Evolutionary conservation across 2,329 filamentous ascomycete species (phyloP).

Genomic region (Penicillium griseofulvum): DNA sequence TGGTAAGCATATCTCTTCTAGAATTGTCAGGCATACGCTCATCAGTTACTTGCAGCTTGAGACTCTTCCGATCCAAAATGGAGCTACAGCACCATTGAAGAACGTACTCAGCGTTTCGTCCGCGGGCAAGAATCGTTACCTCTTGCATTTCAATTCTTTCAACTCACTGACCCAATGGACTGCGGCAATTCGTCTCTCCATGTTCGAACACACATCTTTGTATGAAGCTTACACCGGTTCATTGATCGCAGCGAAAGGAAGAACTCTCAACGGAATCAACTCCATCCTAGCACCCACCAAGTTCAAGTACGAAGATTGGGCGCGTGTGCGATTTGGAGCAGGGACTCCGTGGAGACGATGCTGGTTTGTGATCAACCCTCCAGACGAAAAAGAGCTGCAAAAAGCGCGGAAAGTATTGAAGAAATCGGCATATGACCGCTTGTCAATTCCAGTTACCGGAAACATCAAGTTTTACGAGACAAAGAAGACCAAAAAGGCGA

Average conservation of each 20-base stretch:
- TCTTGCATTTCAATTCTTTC: slow-evolving; percentile 93
- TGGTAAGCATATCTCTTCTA: slow-evolving; percentile 59
- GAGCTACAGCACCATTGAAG: slow-evolving; percentile 75
- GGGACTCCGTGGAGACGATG: slow-evolving; percentile 94
- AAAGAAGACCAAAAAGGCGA: slow-evolving; percentile 87
- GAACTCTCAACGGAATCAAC: slow-evolving; percentile 82
- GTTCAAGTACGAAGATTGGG: slow-evolving; percentile 85
- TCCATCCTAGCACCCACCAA: slow-evolving; percentile 79
- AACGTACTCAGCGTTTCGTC: slow-evolving; percentile 96
- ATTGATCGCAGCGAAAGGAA: slow-evolving; percentile 91
- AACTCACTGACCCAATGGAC: slow-evolving; percentile 96
- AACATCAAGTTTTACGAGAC: slow-evolving; percentile 94
- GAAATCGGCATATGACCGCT: slow-evolving; percentile 77
- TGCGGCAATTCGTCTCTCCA: slow-evolving; percentile 84
- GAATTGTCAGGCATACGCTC: background rate
- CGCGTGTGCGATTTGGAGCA: slow-evolving; percentile 88
- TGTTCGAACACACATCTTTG: slow-evolving; percentile 88
- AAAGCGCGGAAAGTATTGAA: slow-evolving; percentile 78
- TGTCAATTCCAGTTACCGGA: slow-evolving; percentile 70
- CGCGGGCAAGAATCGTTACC: slow-evolving; percentile 89
- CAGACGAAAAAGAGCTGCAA: slow-evolving; percentile 86
- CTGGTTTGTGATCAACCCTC: slow-evolving; percentile 92
- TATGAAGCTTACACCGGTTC: slow-evolving; percentile 97
- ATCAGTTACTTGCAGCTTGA: slow-evolving; percentile 61
- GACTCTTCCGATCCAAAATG: slow-evolving; percentile 78